phyloP scores from a whole-genome alignment of 192 early-diverging fungal species.

The Podila epigama region DNA sequence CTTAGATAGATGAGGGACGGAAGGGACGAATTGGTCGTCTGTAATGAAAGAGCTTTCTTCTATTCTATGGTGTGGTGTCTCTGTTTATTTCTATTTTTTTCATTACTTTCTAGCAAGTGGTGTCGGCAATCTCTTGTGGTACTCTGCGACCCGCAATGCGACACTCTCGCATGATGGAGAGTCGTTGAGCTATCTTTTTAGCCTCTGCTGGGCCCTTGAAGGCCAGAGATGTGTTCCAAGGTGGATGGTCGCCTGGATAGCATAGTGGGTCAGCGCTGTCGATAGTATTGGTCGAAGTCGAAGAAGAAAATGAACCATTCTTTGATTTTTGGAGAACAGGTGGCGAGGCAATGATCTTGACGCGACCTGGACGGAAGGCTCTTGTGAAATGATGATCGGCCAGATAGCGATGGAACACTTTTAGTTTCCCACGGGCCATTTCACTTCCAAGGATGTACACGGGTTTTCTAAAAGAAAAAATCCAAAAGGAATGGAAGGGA shows the following conservation, averaged over 20 bases:
- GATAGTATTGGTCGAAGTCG: neutral
- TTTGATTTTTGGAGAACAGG: no score
- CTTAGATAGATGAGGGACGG: constrained; percentile 5
- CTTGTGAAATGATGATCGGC: constrained; percentile 20
- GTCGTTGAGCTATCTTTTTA: constrained; percentile 16
- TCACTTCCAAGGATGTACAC: constrained; percentile 19
- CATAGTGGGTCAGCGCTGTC: constrained; percentile 37
- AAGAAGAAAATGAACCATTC: neutral
- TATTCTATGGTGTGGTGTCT: no score
- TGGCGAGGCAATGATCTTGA: constrained; percentile 15
- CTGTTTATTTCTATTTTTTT: no score
- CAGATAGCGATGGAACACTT: constrained; percentile 29
- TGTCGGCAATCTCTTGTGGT: constrained; percentile 23
- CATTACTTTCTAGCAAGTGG: constrained; percentile 21
- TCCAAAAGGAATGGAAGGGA: no score
- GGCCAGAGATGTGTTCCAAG: constrained; percentile 16
- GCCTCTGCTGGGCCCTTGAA: constrained; percentile 22
- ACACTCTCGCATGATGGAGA: constrained; percentile 22
- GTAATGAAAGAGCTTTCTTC: no score
- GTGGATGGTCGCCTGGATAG: constrained; percentile 38
- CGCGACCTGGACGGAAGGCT: constrained; percentile 39
- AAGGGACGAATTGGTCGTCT: no score
- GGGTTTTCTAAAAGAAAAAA: constrained; percentile 47
- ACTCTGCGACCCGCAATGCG: constrained; percentile 18
- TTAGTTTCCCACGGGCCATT: neutral